Percentiles rank a stretch among this genome's conserved stretches.
These are phyloP conservation scores for Cercospora sp. DNA, from an alignment of 2,329 filamentous ascomycete genomes.

Conservation along the genomic window DNA sequence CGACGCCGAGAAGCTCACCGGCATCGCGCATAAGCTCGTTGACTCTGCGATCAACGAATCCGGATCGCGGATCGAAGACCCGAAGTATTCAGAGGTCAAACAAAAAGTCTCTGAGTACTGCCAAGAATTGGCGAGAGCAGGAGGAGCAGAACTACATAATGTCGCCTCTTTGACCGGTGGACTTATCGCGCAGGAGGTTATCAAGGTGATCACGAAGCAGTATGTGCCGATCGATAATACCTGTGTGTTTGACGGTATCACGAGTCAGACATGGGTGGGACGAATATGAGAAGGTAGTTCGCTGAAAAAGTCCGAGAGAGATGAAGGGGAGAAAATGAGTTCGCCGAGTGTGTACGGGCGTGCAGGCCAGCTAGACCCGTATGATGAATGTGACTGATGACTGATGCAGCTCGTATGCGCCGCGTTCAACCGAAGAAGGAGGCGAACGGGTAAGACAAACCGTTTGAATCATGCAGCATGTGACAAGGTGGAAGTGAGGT, in stretches of 20 bases:
- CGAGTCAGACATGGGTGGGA: conserved; percentile 49
- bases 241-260: conserved; percentile 63
- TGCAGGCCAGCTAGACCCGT: neutral
- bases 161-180: conserved; percentile 84
- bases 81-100: conserved; percentile 44
- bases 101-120: conserved; percentile 41
- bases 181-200: conserved; percentile 93
- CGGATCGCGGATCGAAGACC: conserved; percentile 43
- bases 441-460: neutral
- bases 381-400: neutral
- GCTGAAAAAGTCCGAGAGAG: neutral
- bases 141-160: conserved; percentile 87
- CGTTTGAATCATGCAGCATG: neutral
- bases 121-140: conserved; percentile 64
- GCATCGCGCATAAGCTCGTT: conserved; percentile 46
- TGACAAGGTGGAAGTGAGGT: neutral
- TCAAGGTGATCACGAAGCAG: conserved; percentile 78
- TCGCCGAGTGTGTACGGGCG: neutral
- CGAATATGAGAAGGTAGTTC: conserved; percentile 18
- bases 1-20: conserved; percentile 44
- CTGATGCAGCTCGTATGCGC: neutral
- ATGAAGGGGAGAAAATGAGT: neutral
- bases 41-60: conserved; percentile 48
- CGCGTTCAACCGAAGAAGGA: no score
- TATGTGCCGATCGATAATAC: conserved; percentile 66